These are phyloP conservation scores for Pyrus pyrifolia DNA, from an alignment of 306 rosid species.

Conservation along the genomic window DNA sequence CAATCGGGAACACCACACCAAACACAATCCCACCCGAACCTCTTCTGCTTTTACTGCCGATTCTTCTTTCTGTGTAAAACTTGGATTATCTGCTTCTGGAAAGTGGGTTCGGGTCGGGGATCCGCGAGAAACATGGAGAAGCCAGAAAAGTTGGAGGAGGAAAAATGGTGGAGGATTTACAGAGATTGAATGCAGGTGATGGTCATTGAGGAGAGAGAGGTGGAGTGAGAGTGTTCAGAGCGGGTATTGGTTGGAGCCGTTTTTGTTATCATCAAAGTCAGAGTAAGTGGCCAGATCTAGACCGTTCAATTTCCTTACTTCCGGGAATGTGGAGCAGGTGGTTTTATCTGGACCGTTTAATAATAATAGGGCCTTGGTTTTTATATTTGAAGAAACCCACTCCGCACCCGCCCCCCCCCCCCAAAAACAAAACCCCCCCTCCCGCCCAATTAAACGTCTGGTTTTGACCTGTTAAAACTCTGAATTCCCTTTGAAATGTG, in stretches of 20 bases:
- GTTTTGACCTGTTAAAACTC: too few relatives aligned
- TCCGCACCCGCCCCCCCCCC: too few relatives aligned
- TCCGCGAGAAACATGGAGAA: constrained; percentile 6
- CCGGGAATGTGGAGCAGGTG: neutral
- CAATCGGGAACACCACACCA: constrained; percentile 52
- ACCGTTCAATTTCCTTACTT: neutral
- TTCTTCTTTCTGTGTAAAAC: neutral
- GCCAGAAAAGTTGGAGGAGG: constrained; percentile 27
- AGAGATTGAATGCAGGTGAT: constrained; percentile 15
- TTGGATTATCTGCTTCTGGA: constrained; percentile 9
- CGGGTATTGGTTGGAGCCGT: neutral
- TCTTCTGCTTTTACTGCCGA: constrained; percentile 14
- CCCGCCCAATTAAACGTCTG: too few relatives aligned
- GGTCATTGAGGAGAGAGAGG: neutral
- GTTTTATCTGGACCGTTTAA: neutral
- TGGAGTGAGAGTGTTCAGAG: neutral
- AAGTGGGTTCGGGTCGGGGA: constrained; percentile 4
- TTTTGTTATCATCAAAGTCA: constrained; percentile 6
- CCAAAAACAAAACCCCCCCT: too few relatives aligned
- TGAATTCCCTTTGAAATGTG: neutral
- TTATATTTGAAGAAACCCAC: too few relatives aligned
- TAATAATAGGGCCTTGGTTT: neutral
- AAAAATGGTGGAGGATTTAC: constrained; percentile 19
- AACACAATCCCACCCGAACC: constrained; percentile 30
- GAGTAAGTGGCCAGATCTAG: neutral